Evolutionary conservation across 352 stramenopile species (phyloP).

Genomic region (Phytophthora lateralis): DNA sequence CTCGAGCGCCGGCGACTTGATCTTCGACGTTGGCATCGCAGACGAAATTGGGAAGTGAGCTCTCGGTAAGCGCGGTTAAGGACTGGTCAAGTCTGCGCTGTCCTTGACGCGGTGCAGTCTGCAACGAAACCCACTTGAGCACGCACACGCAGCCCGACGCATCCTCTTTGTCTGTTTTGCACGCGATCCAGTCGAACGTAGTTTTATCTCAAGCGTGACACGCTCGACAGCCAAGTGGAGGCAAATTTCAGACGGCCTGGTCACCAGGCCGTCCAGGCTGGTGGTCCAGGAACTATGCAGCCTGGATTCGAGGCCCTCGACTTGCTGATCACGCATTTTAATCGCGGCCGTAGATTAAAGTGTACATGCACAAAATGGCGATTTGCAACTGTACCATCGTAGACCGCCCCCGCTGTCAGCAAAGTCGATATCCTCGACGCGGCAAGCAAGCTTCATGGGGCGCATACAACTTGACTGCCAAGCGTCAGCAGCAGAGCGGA

Average conservation of each 20-base stretch:
- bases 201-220: background rate
- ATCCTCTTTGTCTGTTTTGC: constrained; percentile 29
- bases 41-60: constrained; percentile 32
- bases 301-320: background rate
- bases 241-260: background rate
- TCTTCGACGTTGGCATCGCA: constrained; percentile 33
- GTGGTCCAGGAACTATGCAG: background rate
- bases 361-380: too few relatives aligned
- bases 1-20: constrained; percentile 37
- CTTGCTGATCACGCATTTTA: background rate
- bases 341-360: too few relatives aligned
- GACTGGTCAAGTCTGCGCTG: constrained; percentile 10
- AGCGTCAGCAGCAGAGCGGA: too few relatives aligned
- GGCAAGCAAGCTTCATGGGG: too few relatives aligned
- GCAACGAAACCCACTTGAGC: constrained; percentile 1
- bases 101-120: constrained; percentile 23
- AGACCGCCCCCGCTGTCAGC: too few relatives aligned
- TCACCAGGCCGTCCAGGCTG: too few relatives aligned
- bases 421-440: too few relatives aligned
- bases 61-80: background rate
- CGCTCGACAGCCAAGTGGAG: background rate
- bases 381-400: too few relatives aligned
- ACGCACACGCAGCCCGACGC: constrained; percentile 7
- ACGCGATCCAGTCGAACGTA: background rate
- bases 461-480: too few relatives aligned